phyloP scores from a whole-genome alignment of 2,329 filamentous ascomycete genomes.

The Diaporthe citri region DNA sequence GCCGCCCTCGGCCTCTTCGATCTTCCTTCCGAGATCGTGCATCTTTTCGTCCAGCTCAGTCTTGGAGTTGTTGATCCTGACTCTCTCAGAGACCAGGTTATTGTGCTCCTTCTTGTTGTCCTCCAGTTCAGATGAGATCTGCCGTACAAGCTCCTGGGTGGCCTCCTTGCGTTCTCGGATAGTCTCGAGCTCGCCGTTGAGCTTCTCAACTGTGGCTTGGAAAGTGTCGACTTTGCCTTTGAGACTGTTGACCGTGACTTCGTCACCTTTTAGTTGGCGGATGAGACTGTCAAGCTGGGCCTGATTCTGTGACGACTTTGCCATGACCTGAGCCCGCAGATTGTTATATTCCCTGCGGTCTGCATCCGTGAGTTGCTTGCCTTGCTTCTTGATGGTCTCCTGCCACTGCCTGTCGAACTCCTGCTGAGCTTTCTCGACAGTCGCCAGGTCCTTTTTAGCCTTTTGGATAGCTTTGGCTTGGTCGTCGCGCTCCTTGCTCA shows the following conservation, averaged over 20 bases:
- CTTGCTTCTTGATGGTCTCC: slow-evolving; percentile 86
- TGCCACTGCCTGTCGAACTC: slow-evolving; percentile 91
- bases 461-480: slow-evolving; percentile 78
- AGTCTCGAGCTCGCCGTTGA: slow-evolving; percentile 77
- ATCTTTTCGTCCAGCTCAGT: slow-evolving; percentile 95
- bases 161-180: slow-evolving; percentile 77
- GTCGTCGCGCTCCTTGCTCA: slow-evolving; percentile 81
- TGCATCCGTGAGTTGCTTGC: slow-evolving; percentile 84
- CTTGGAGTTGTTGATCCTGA: slow-evolving; percentile 82
- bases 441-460: slow-evolving; percentile 82
- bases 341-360: slow-evolving; percentile 92
- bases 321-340: slow-evolving; percentile 86
- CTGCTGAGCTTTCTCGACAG: slow-evolving; percentile 89
- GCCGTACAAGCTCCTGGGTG: slow-evolving; percentile 72
- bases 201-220: slow-evolving; percentile 78
- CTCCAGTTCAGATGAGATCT: slow-evolving; percentile 82
- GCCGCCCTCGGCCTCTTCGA: slow-evolving; percentile 88
- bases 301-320: slow-evolving; percentile 84
- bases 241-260: slow-evolving; percentile 89
- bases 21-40: slow-evolving; percentile 81
- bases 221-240: slow-evolving; percentile 88
- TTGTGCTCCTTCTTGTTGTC: slow-evolving; percentile 93
- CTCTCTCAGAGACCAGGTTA: slow-evolving; percentile 83
- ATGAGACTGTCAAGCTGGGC: slow-evolving; percentile 87
- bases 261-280: slow-evolving; percentile 90